phyloP scores from a whole-genome alignment of 169 alveolate genomes.

The Theileria orientalis region DNA sequence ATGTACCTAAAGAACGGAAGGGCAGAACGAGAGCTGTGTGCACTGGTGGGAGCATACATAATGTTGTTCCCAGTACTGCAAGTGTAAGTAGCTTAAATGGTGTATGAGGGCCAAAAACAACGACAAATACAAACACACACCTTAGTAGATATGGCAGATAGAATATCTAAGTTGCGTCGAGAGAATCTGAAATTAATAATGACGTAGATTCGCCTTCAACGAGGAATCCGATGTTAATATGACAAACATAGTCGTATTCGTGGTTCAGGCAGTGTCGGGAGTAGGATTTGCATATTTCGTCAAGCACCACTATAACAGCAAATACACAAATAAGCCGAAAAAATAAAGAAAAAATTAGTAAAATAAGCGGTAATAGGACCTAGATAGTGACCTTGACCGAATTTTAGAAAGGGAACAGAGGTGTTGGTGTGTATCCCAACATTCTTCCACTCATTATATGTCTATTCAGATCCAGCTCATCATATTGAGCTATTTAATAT shows the following conservation, averaged over 20 bases:
- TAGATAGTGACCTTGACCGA: too few species aligned
- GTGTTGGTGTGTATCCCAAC: too few species aligned
- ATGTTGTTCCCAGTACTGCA: neutral
- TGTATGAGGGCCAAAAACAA: neutral
- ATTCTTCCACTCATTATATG: too few species aligned
- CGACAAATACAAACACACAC: too few species aligned
- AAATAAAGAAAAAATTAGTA: too few species aligned
- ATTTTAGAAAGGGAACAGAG: too few species aligned
- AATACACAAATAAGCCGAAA: neutral
- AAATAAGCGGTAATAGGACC: too few species aligned
- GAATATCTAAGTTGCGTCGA: too few species aligned
- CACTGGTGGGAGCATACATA: neutral
- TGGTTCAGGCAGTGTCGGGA: constrained; percentile 10
- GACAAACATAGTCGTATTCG: constrained; percentile 6
- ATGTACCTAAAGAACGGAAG: constrained; percentile 24
- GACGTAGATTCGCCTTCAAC: neutral
- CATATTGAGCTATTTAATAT: too few species aligned
- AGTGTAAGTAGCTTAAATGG: constrained; percentile 11
- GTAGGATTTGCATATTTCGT: constrained; percentile 2
- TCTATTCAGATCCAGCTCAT: too few species aligned
- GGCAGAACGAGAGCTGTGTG: neutral
- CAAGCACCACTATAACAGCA: neutral
- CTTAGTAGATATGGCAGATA: too few species aligned
- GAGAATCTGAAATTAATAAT: too few species aligned
- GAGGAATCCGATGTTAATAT: neutral